These are phyloP conservation scores for Leccinellum albellum DNA, from an alignment of 768 basidiomycete species.

Conservation along the genomic window DNA sequence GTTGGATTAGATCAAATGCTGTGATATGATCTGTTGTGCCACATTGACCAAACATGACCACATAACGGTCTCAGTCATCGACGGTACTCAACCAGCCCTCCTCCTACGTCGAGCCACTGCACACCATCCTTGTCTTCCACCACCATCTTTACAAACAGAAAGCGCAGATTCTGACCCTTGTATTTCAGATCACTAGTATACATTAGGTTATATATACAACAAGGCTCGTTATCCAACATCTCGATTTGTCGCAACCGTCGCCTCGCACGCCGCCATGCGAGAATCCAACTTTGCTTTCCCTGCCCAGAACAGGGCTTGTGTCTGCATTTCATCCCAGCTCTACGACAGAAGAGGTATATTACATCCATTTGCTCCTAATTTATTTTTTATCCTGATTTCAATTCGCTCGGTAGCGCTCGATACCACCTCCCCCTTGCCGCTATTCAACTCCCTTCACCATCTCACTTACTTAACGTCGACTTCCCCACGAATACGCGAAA, in stretches of 20 bases:
- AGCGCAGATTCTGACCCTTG: not conserved
- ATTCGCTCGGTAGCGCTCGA: conserved; percentile 39
- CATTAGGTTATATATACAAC: not conserved
- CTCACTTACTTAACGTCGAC: conserved; percentile 96
- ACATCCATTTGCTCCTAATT: not conserved
- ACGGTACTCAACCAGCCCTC: conserved; percentile 28
- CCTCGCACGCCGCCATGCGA: conserved; percentile 56
- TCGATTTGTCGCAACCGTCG: conserved; percentile 12
- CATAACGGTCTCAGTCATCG: conserved; percentile 30
- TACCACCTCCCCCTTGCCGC: conserved; percentile 56
- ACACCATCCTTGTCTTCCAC: conserved; percentile 6
- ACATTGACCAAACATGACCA: conserved; percentile 30
- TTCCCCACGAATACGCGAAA: conserved; percentile 95
- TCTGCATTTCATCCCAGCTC: conserved; percentile 90
- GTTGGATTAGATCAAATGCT: too few relatives aligned
- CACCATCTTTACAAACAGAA: not conserved
- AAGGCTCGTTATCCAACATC: conserved; percentile 12
- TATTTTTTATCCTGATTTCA: conserved; percentile 7
- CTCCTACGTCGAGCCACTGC: conserved; percentile 14
- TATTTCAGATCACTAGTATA: not conserved
- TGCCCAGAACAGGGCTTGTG: conserved; percentile 89
- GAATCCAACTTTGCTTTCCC: conserved; percentile 96
- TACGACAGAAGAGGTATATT: conserved; percentile 89
- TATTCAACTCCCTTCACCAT: conserved; percentile 94
- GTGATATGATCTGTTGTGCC: conserved; percentile 13